These are phyloP conservation scores for Pythium periplocum DNA, from an alignment of 352 stramenopile genomes.

Conservation along the genomic window DNA sequence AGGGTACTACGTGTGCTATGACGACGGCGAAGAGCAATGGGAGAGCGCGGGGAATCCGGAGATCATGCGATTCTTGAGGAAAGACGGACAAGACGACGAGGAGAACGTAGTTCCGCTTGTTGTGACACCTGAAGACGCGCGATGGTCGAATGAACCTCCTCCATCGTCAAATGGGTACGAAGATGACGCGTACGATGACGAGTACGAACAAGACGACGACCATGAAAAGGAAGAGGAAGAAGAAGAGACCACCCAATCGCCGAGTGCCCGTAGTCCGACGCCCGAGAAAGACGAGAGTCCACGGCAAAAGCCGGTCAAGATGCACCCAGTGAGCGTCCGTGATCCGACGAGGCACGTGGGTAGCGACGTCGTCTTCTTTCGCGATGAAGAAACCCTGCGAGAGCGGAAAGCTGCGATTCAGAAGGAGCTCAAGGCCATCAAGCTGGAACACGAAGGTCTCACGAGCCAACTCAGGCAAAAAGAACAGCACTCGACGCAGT, in stretches of 20 bases:
- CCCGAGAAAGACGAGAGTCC: slow-evolving; percentile 7
- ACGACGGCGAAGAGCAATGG: slow-evolving; percentile 77
- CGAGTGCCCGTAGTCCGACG: not conserved
- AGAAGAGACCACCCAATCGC: slow-evolving; percentile 4
- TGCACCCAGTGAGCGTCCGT: slow-evolving; percentile 6
- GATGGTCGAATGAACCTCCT: slow-evolving; percentile 13
- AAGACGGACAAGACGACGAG: not conserved
- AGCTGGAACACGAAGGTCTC: slow-evolving; percentile 25
- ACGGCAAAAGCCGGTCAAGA: not conserved
- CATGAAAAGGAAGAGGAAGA: slow-evolving; percentile 14
- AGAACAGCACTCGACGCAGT: slow-evolving; percentile 20
- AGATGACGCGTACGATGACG: slow-evolving; percentile 7
- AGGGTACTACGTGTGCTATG: slow-evolving; percentile 65
- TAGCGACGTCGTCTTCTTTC: slow-evolving; percentile 41
- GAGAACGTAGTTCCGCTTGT: not conserved
- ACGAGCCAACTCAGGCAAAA: slow-evolving; percentile 26
- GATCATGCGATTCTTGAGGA: slow-evolving; percentile 18
- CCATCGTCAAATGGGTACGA: slow-evolving; percentile 10
- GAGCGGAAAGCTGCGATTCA: slow-evolving; percentile 33
- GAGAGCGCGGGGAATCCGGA: slow-evolving; percentile 25
- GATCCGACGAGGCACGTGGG: slow-evolving; percentile 16
- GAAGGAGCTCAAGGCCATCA: slow-evolving; percentile 33
- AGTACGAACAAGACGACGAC: slow-evolving; percentile 22
- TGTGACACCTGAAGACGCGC: not conserved
- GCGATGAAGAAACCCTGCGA: slow-evolving; percentile 41